A percentile compares a stretch with the other conserved stretches of the same genome.
These are phyloP conservation scores for Lobosporangium transversale DNA, from an alignment of 192 early-diverging fungal species.

Conservation along the genomic window DNA sequence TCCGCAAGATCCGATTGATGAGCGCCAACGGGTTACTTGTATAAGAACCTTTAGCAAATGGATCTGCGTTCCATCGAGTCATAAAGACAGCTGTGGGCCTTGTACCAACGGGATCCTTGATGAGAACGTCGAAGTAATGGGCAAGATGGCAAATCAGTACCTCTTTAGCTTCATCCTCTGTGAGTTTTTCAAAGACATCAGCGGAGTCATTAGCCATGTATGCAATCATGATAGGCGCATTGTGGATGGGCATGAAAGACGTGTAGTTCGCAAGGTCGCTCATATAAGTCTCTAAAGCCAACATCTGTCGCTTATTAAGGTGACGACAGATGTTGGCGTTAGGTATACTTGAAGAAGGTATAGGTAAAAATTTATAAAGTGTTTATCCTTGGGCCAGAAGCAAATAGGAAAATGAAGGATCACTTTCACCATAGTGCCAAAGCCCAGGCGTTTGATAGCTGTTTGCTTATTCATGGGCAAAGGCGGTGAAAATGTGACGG, in stretches of 20 bases:
- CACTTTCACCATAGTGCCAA: conserved; percentile 59
- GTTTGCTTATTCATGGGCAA: conserved; percentile 44
- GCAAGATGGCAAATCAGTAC: conserved; percentile 43
- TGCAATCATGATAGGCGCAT: conserved; percentile 35
- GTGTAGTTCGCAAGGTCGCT: conserved; percentile 47
- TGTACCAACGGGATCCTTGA: conserved; percentile 10
- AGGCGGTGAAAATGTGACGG: conserved; percentile 49
- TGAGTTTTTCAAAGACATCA: conserved; percentile 38
- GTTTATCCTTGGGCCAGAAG: conserved; percentile 47
- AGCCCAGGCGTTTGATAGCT: conserved; percentile 52
- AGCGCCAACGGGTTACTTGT: conserved; percentile 52
- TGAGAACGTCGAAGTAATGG: conserved; percentile 33
- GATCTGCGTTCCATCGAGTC: conserved; percentile 57
- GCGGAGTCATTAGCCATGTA: conserved; percentile 46
- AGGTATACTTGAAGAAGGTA: conserved; percentile 36
- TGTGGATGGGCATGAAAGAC: conserved; percentile 49
- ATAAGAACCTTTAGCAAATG: conserved; percentile 57
- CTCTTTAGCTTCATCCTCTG: conserved; percentile 40
- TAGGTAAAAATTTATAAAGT: conserved; percentile 53
- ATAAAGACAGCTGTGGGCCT: conserved; percentile 34
- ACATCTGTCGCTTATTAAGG: conserved; percentile 42
- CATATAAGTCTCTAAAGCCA: conserved; percentile 38
- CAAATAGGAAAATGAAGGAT: conserved; percentile 41
- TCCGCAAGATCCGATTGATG: conserved; percentile 53
- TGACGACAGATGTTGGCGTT: conserved; percentile 37